Base-by-base conservation (phyloP, 192 early-diverging fungal species). In the Obelidium mucronatum region DNA sequence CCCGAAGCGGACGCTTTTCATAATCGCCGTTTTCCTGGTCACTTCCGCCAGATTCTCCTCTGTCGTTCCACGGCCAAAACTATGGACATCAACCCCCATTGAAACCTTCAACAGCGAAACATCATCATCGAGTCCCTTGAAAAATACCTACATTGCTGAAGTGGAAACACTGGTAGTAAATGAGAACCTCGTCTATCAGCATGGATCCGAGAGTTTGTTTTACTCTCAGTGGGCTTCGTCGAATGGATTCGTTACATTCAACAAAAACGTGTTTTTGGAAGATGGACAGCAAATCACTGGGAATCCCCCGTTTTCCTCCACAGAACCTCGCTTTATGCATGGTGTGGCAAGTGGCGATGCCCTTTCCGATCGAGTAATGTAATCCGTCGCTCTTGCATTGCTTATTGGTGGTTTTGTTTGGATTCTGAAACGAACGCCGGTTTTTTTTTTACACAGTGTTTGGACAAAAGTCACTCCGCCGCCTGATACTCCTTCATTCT, bases 261-360 rank as follows among this genome's bases (percentile, higher is more conserved):
- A 66, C 64, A 66, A 66, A 34, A 66, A 39, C 8, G 31, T 44
- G 36, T 55, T 13, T 31, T 15, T 19, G 53, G 33, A 4, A n/a
- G 34, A 62, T 65, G 15, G 58, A 17, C 54, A 2, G 24, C 48
- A 60, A 59, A 30, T 15, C 52, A 58, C 17, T 39, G 24, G 34
- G 54, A 30, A n/a, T 19, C 33, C 54, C 13, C 71, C 56, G 13
- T 30, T 31, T 70, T 30, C 67, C 6, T 28, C 67, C 40, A 28
- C 28, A 22, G 67, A 62, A 11, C 4, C 36, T 36, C 34, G 40
- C 28, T 83, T 83, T 44, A 3, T 55, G 40, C 82, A 83, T 66
- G 78, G 78, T 35, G 61, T 83, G 2, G 82, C 82, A 22, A 78
- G 75, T 24, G 82, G 82, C 5, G 82, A 83, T 67, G 67, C 76